Percentiles rank a stretch among this genome's conserved stretches.
Evolutionary conservation across 257 asterid genomes (phyloP).

Genomic region (Scutellaria baicalensis): DNA sequence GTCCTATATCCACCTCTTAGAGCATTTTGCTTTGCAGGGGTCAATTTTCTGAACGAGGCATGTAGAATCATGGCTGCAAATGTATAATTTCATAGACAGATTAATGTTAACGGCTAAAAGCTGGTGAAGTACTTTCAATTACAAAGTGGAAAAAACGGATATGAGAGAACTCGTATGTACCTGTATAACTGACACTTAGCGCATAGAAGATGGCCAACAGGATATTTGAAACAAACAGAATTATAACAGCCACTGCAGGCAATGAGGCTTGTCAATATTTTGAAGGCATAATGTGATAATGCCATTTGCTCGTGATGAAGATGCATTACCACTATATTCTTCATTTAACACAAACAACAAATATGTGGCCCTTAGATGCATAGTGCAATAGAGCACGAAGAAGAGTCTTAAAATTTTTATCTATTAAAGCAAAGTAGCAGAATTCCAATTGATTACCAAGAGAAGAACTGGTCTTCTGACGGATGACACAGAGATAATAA

Average conservation of each 20-base stretch:
- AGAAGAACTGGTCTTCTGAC: background rate
- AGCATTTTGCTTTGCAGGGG: slow-evolving; percentile 47
- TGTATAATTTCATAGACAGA: background rate
- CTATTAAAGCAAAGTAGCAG: background rate
- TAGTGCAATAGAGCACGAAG: background rate
- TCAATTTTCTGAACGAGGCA: slow-evolving; percentile 79
- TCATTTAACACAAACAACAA: background rate
- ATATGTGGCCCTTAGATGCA: background rate
- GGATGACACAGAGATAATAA: background rate
- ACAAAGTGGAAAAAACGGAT: background rate
- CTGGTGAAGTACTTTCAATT: background rate
- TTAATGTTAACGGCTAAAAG: background rate
- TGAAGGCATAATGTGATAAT: background rate
- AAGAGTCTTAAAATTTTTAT: background rate
- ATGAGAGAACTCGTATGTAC: slow-evolving; percentile 19
- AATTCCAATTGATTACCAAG: background rate
- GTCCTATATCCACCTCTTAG: slow-evolving; percentile 34
- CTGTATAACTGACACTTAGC: slow-evolving; percentile 68
- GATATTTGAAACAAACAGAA: slow-evolving; percentile 58
- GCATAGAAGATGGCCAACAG: slow-evolving; percentile 63
- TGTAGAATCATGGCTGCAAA: slow-evolving; percentile 76
- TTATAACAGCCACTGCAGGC: slow-evolving; percentile 66
- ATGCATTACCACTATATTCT: background rate
- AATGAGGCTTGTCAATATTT: slow-evolving; percentile 16
- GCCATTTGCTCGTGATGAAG: background rate